Percentiles rank a stretch among this genome's conserved stretches.
Evolutionary conservation across 768 basidiomycete species (phyloP).

Genomic region (Mycena leptocephala): DNA sequence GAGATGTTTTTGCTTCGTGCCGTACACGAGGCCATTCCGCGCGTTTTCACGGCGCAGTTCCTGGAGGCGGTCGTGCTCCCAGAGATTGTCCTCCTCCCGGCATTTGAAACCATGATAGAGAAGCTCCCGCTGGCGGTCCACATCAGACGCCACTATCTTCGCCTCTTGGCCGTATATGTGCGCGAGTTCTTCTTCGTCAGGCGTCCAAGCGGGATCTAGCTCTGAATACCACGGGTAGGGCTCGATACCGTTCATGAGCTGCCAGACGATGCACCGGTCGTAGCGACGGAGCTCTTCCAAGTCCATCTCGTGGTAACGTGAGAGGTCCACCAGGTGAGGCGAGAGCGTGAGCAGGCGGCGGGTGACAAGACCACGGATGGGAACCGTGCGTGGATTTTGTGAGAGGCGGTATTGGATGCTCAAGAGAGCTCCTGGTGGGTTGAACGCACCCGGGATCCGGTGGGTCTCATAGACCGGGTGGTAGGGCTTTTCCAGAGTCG

Average conservation of each 20-base stretch:
- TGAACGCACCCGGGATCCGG: conserved; percentile 24
- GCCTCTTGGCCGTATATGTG: background rate
- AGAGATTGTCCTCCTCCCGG: background rate
- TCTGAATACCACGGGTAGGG: conserved; percentile 26
- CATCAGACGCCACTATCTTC: background rate
- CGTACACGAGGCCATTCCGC: background rate
- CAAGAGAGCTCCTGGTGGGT: background rate
- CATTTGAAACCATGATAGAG: background rate
- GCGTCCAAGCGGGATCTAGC: background rate
- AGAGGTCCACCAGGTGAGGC: conserved; percentile 26
- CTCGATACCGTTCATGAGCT: conserved; percentile 23
- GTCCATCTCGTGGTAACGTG: conserved; percentile 33
- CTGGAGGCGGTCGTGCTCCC: background rate
- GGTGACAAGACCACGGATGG: conserved; percentile 21
- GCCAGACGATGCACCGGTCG: conserved; percentile 22
- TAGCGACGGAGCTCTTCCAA: conserved; percentile 35
- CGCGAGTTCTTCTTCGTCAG: background rate
- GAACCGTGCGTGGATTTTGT: conserved; percentile 27
- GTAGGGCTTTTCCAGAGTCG: conserved; percentile 2
- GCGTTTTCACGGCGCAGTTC: background rate
- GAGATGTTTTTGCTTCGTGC: background rate
- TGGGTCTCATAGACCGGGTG: conserved; percentile 9
- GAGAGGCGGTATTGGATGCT: conserved; percentile 23
- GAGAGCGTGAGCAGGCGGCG: conserved; percentile 33
- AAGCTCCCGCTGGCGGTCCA: background rate